A percentile compares a stretch with the other conserved stretches of the same genome.
These are phyloP conservation scores for Cryptococcus wingfieldii DNA, from an alignment of 1,284 basidiomycete species.

Conservation along the genomic window DNA sequence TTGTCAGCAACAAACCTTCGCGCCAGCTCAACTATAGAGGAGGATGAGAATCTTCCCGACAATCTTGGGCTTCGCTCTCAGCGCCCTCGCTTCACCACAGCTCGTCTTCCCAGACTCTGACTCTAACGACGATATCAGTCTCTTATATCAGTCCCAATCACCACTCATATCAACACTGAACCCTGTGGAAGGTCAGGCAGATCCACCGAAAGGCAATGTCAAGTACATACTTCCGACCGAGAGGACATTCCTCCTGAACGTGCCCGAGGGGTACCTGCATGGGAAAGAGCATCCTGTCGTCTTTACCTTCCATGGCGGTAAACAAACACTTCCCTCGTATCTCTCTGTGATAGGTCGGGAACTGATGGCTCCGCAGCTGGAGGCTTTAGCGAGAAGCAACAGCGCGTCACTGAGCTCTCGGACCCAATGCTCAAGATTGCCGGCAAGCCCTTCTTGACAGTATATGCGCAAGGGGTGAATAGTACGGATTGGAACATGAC, in stretches of 20 bases:
- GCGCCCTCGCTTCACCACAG: too few species aligned
- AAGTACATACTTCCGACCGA: conserved; percentile 11
- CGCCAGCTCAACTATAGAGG: too few species aligned
- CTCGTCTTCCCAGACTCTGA: too few species aligned
- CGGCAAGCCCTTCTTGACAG: conserved; percentile 21
- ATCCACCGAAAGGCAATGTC: not conserved
- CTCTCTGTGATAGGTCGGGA: too few species aligned
- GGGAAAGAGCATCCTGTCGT: conserved; percentile 17
- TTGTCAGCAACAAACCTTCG: too few species aligned
- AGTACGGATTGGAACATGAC: conserved; percentile 23
- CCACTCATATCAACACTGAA: too few species aligned
- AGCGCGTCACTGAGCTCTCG: conserved; percentile 22
- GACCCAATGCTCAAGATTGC: conserved; percentile 15
- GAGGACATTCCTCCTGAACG: conserved; percentile 18
- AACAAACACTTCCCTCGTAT: too few species aligned
- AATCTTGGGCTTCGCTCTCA: too few species aligned
- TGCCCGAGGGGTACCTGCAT: conserved; percentile 17
- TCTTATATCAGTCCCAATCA: too few species aligned
- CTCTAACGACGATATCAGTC: too few species aligned
- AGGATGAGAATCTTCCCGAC: too few species aligned
- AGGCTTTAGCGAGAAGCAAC: conserved; percentile 20
- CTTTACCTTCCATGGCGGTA: conserved; percentile 27
- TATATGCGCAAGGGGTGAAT: conserved; percentile 26
- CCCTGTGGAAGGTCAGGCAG: too few species aligned
- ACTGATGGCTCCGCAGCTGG: conserved; percentile 11